Base-by-base conservation (phyloP, 192 early-diverging fungal species). In the Mycoemilia scoparia region DNA sequence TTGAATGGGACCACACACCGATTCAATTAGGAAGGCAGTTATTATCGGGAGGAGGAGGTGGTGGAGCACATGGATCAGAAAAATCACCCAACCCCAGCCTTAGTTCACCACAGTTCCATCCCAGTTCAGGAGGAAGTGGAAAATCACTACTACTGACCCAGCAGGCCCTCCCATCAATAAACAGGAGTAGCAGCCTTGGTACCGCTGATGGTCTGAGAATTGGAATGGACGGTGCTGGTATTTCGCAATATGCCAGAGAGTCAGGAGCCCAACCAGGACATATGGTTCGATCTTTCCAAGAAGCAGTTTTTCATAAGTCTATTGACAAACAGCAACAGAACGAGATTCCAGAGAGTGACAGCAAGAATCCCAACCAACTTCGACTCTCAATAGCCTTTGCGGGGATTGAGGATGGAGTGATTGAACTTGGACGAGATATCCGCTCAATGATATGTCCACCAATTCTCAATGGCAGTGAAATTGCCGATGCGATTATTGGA, bases 271-370 rank as follows among this genome's bases (percentile, higher is more conserved):
- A 33, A 19, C 28, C 43, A 0, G 46, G 58, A 25, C 52, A 51
- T 0, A 61, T 55, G 58, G 52, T 55, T n/a, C 47, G 58, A 15
- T 48, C 58, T 6, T 61, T 61, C 24, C 48, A 53, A 30, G 58
- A 61, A 32, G 52, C 52, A 1, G 58, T 55, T 14, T 51, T 55
- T 44, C 58, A 55, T 31, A 55, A 51, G 14, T 55, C 52, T 23
- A 40, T 44, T 0, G 36, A 51, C 2, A 53, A 55, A 42, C 58
- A 61, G 34, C 33, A 47, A 0, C 32, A 37, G 1, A 44, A 44
- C 38, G 52, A 51, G 34, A 51, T 55, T 17, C 33, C 58, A 3
- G 44, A 47, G 0, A 55, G 48, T 1, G 48, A 51, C 2, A 55
- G 52, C 29, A 14, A 19, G 5, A 53, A 55, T 21, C 52, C 58